Evolutionary conservation across 768 basidiomycete genomes (phyloP), one percentile per base, ranked within the genome.

Genomic region (Mycena galericulata): DNA sequence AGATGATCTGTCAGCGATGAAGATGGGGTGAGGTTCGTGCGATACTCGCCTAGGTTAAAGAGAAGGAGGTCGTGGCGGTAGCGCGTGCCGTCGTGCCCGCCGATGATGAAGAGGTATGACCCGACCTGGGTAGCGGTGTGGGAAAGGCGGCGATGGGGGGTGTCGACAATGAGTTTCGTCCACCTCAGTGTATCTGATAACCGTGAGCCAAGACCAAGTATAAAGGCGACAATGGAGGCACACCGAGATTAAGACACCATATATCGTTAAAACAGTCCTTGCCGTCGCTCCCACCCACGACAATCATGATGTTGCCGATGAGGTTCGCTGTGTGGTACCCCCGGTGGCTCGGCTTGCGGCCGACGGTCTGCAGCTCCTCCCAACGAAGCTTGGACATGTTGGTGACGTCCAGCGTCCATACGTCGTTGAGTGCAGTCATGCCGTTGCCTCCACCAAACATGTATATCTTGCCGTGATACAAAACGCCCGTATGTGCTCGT

Each of bases 391-490:
- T 77, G 5, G 79, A 26, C 34, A 65, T 69, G 27, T 59, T 67
- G 36, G 81, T 85, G 0, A 92, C 88, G 64, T 97, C 94, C 26
- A 97, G 81, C 18, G 91, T 89, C 95, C 96, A 97, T 22, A 97
- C 81, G 77, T 98, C 96, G 72, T 94, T 94, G 62, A 98, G 83
- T 0, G 97, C 96, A n/a, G 87, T 88, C 81, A 92, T 83, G 0
- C 97, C 97, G 65, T 95, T 97, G 3, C 97, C 96, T n/a, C 97
- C 96, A 10, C 96, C 97, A 73, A 97, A 98, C 4, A 98, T 80
- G 83, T 93, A 94, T 0, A 98, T 86, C 75, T 88, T 91, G 65
- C 86, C 84, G 30, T 83, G 81, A 74, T 95, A 90, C 24, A 89
- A 80, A 17, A 96, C 92, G 1, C 94, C 89, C 0, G 95, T 94